Conservation (phyloP, 2,329 filamentous ascomycete species). For the Pseudogymnoascus sp. region DNA sequence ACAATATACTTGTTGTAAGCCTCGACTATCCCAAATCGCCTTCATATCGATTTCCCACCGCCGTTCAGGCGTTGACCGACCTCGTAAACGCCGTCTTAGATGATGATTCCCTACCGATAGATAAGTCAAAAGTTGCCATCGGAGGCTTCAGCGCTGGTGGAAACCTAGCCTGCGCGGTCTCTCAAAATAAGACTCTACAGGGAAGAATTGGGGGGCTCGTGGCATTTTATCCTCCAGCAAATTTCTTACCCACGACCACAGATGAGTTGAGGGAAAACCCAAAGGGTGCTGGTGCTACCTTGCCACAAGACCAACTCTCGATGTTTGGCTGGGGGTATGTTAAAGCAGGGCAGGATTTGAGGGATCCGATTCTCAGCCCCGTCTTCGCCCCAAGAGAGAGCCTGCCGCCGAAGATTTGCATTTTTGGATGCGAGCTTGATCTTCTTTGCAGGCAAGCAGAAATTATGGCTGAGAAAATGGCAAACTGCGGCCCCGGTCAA, state of each 20-base stretch:
- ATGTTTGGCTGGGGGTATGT: constrained; percentile 24
- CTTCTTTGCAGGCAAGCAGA: constrained; percentile 18
- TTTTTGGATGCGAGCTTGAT: constrained; percentile 21
- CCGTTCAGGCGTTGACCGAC: constrained; percentile 40
- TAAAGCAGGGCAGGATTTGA: constrained; percentile 20
- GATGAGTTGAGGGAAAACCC: neutral
- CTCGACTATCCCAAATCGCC: constrained; percentile 47
- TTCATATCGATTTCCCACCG: constrained; percentile 36
- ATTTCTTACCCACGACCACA: neutral
- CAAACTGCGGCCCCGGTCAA: constrained; percentile 9
- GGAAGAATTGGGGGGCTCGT: constrained; percentile 32
- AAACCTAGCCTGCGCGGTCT: constrained; percentile 39
- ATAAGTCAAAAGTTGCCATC: constrained; percentile 36
- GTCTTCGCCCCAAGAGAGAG: constrained; percentile 19
- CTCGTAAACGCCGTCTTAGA: constrained; percentile 36
- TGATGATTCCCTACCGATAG: constrained; percentile 40
- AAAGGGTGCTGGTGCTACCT: neutral
- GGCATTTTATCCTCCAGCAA: constrained; percentile 35
- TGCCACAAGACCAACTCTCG: neutral
- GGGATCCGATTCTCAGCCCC: constrained; percentile 22
- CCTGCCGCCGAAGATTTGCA: constrained; percentile 22
- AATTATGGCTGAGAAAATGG: constrained; percentile 18
- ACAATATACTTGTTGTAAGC: constrained; percentile 39
- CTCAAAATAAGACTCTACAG: constrained; percentile 32
- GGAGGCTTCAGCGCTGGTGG: constrained; percentile 48